Conservation (phyloP, 2,329 filamentous ascomycete species). For the Magnaporthales sp. region DNA sequence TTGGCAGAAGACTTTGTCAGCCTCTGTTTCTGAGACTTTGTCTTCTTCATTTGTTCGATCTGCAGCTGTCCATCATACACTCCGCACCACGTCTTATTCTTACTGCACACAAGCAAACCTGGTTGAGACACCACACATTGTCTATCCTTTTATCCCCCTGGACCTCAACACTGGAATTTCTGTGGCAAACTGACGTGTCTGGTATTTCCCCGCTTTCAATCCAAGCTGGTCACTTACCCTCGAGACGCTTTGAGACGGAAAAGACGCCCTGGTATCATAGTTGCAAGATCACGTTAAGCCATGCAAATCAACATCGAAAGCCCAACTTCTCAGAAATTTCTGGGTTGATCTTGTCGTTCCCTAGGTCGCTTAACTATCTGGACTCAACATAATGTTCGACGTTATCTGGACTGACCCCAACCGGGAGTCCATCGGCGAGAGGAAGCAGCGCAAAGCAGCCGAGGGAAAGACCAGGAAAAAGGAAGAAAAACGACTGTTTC, state of each 20-base stretch:
- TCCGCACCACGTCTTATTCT: neutral
- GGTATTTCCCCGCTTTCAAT: neutral
- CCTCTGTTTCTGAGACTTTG: neutral
- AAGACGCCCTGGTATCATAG: neutral
- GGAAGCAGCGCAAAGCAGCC: slow-evolving; percentile 38
- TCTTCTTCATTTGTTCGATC: neutral
- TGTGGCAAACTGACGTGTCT: neutral
- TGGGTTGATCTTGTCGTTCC: neutral
- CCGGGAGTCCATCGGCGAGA: slow-evolving; percentile 43
- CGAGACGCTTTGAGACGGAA: neutral
- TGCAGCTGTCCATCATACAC: neutral
- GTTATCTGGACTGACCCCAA: slow-evolving; percentile 50
- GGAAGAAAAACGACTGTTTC: slow-evolving; percentile 13
- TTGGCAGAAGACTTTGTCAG: neutral
- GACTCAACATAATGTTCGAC: slow-evolving; percentile 42
- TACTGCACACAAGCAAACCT: neutral
- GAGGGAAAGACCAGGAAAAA: slow-evolving; percentile 19
- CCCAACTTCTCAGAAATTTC: neutral
- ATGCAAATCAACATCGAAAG: neutral
- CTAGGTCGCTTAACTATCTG: neutral
- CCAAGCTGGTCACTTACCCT: neutral
- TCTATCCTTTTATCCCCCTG: neutral
- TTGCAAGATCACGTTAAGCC: neutral
- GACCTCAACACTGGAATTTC: neutral
- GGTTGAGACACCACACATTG: neutral